Evolutionary conservation across 1,284 basidiomycete genomes (phyloP).

Genomic region (Papiliotrema nemorosa): DNA sequence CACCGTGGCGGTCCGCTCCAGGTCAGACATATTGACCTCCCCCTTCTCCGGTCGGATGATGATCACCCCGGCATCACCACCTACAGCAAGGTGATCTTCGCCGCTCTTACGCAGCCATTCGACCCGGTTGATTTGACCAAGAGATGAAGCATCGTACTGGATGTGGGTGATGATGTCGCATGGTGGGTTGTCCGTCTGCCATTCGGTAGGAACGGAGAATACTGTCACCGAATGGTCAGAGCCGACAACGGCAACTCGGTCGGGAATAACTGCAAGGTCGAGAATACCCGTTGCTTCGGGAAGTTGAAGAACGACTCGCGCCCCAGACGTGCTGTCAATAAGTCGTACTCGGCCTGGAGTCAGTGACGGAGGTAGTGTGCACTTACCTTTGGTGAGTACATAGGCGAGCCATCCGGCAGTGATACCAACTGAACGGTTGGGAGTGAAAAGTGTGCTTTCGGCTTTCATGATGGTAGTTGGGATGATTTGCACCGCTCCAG

Average conservation of each 20-base stretch:
- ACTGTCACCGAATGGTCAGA: constrained; percentile 28
- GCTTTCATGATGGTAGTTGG: constrained; percentile 34
- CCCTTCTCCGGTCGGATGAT: constrained; percentile 15
- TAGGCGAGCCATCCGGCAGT: constrained; percentile 39
- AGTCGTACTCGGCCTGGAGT: constrained; percentile 33
- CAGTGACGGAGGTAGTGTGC: not conserved
- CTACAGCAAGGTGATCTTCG: constrained; percentile 26
- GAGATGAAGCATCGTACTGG: constrained; percentile 1
- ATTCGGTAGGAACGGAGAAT: constrained; percentile 25
- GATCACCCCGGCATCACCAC: constrained; percentile 34
- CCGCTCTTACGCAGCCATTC: constrained; percentile 35
- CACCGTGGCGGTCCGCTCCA: constrained; percentile 16
- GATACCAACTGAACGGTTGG: constrained; percentile 31
- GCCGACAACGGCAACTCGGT: constrained; percentile 28
- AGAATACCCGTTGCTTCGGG: constrained; percentile 16
- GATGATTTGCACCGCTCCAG: constrained; percentile 19
- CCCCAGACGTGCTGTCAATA: constrained; percentile 33
- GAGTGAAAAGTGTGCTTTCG: constrained; percentile 17
- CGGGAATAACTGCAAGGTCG: constrained; percentile 31
- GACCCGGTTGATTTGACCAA: constrained; percentile 26
- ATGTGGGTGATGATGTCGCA: constrained; percentile 18
- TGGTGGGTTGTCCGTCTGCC: constrained; percentile 31
- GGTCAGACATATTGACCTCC: constrained; percentile 3
- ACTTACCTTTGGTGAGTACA: constrained; percentile 29
- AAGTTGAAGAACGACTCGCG: constrained; percentile 29